A percentile compares a stretch with the other conserved stretches of the same genome.
Conservation (phyloP, 2,329 filamentous ascomycete genomes). For the Arthroderma sp. region DNA sequence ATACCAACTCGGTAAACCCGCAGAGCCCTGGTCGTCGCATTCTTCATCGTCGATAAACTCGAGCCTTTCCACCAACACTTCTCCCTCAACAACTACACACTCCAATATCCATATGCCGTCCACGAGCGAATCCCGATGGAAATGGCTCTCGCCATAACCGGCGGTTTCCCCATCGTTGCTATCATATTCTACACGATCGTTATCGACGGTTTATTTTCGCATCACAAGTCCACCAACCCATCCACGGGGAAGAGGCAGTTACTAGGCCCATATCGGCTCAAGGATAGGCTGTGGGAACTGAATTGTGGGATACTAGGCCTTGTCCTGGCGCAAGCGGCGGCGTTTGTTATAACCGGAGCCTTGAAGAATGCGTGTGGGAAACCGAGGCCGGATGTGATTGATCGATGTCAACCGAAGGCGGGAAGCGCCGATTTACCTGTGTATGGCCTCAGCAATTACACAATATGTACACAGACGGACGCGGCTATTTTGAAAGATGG, state of each 20-base stretch:
- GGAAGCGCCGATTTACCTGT: conserved; percentile 23
- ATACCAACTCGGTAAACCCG: too few species aligned
- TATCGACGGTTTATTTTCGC: conserved; percentile 46
- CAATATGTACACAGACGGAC: conserved; percentile 40
- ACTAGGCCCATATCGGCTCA: conserved; percentile 37
- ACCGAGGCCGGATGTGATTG: conserved; percentile 46
- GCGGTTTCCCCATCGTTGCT: conserved; percentile 36
- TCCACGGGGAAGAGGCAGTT: conserved; percentile 24
- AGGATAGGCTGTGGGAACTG: conserved; percentile 48
- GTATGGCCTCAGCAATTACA: conserved; percentile 33
- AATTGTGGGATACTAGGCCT: conserved; percentile 49
- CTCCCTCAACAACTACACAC: conserved; percentile 41
- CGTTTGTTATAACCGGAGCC: conserved; percentile 44
- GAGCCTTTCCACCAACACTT: conserved; percentile 47
- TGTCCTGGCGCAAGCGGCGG: conserved; percentile 39
- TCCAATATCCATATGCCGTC: conserved; percentile 45
- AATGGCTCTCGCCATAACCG: conserved; percentile 37
- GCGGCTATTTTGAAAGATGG: conserved; percentile 43
- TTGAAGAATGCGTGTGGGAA: conserved; percentile 48
- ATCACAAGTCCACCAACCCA: conserved; percentile 28
- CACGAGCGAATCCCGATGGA: conserved; percentile 42
- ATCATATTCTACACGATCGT: conserved; percentile 44
- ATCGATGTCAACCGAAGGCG: conserved; percentile 34
- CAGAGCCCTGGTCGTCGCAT: conserved; percentile 39
- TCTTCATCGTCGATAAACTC: conserved; percentile 39